Base-by-base conservation (phyloP, 352 stramenopile genomes). In the Globisporangium paddicum region DNA sequence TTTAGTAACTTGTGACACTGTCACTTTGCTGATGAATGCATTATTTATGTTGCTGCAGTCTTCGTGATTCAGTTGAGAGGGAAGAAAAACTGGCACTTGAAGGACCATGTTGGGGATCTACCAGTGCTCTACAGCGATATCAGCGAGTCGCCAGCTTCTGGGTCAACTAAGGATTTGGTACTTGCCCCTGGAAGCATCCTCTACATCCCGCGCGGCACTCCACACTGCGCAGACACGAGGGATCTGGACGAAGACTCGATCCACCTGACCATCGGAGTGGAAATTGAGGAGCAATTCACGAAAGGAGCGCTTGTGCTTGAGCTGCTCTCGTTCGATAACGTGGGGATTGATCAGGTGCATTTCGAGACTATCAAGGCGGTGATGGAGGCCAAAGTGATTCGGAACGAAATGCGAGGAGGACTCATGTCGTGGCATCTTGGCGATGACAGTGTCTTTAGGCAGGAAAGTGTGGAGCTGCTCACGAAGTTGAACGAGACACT, bases 21-120 rank as follows among this genome's bases (percentile, higher is more conserved):
- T 41, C 11, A 14, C 1, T 1, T 14, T 41, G 16, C 1, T 8
- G 13, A 3, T 19, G 6, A 38, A 21, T 38, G n/a, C n/a, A n/a
- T n/a, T n/a, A 5, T 37, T 25, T 25, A 5, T 35, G 25, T 34
- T 13, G 1, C 10, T 23, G n/a, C n/a, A 76, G 69, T 76, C n/a
- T 76, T 76, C 49, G 63, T 64, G 0, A 18, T 76, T 10, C 69
- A 73, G 42, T 25, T 73, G 3, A 71, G 73, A 55, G 69, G 69
- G 34, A 40, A 18, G 14, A 76, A 76, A 25, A 64, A 51, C 4
- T 76, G 69, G 69, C 56, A 62, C 2, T 28, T 76, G 16, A 51
- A 64, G 50, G 45, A 64, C 25, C 50, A 58, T 8, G 38, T 58
- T 23, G 42, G 34, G 3, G 16, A 30, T 11, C 18, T 76, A 3